Conservation (phyloP, 257 asterid species). For the Forsythia suspensa region DNA sequence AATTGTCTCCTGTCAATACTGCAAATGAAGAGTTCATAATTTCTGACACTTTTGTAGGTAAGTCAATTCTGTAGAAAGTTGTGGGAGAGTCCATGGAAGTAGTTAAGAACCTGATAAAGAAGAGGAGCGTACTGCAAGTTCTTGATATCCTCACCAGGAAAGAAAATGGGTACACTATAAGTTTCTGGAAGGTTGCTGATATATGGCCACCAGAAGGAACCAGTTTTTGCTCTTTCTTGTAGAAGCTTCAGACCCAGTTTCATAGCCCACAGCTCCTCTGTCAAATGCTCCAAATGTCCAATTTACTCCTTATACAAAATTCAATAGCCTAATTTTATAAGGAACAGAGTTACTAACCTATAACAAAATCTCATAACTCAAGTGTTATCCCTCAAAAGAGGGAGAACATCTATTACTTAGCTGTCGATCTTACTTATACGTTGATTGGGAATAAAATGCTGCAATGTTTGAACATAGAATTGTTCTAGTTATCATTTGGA, state of each 20-base stretch:
- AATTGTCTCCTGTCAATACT: conserved; percentile 11
- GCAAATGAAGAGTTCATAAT: neutral
- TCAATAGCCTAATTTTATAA: conserved; percentile 68
- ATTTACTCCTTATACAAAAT: conserved; percentile 74
- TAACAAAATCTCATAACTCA: conserved; percentile 14
- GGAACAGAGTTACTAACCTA: conserved; percentile 44
- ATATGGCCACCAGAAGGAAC: conserved; percentile 98
- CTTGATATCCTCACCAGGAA: conserved; percentile 92
- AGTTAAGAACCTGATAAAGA: conserved; percentile 76
- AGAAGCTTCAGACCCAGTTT: conserved; percentile 89
- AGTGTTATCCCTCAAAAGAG: neutral
- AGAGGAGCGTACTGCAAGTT: conserved; percentile 95
- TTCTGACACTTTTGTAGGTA: neutral
- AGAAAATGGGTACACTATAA: conserved; percentile 78
- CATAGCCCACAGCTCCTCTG: conserved; percentile 99
- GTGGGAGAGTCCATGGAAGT: neutral
- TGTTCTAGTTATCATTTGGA: neutral
- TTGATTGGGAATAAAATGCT: neutral
- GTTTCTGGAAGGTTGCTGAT: conserved; percentile 92
- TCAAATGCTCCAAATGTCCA: conserved; percentile 90
- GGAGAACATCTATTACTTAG: neutral
- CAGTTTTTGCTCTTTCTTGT: conserved; percentile 78
- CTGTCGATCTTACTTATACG: neutral
- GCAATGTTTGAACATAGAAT: neutral
- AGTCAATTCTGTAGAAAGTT: neutral